A percentile compares a stretch with the other conserved stretches of the same genome.
These are phyloP conservation scores for Fusarium heterosporum DNA, from an alignment of 2,329 filamentous ascomycete genomes.

Conservation along the genomic window DNA sequence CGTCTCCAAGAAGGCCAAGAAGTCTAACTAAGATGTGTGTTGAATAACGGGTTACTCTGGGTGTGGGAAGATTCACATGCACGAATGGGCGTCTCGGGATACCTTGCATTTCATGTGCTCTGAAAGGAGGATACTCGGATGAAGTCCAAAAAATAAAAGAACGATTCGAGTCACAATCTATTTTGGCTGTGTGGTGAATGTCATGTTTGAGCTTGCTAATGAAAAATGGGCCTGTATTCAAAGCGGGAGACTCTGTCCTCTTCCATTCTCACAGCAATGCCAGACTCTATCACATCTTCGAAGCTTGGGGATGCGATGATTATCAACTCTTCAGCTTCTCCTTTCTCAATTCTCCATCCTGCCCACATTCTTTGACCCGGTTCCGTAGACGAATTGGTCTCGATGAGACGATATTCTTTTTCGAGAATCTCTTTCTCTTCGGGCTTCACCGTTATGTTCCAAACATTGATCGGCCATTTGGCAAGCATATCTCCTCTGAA, in stretches of 20 bases:
- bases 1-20: constrained; percentile 65
- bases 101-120: constrained; percentile 64
- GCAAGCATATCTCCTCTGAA: constrained; percentile 44
- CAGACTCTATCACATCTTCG: constrained; percentile 50
- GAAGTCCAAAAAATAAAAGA: constrained; percentile 52
- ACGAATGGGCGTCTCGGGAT: constrained; percentile 68
- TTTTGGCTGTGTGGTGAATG: constrained; percentile 23
- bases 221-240: constrained; percentile 45
- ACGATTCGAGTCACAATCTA: constrained; percentile 51
- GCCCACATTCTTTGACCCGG: constrained; percentile 51
- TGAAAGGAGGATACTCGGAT: constrained; percentile 55
- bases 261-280: constrained; percentile 39
- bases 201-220: constrained; percentile 23
- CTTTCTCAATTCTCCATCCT: constrained; percentile 58
- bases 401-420: constrained; percentile 50
- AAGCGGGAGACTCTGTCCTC: constrained; percentile 39
- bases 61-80: constrained; percentile 53
- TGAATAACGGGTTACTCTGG: constrained; percentile 46
- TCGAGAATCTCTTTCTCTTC: constrained; percentile 51
- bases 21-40: constrained; percentile 44
- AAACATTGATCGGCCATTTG: constrained; percentile 52
- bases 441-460: constrained; percentile 49
- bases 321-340: constrained; percentile 53
- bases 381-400: constrained; percentile 48
- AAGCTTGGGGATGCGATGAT: constrained; percentile 55